Percentiles rank a stretch among this genome's conserved stretches.
These are phyloP conservation scores for Rasamsonia emersonii DNA, from an alignment of 2,329 filamentous ascomycete species.

Conservation along the genomic window DNA sequence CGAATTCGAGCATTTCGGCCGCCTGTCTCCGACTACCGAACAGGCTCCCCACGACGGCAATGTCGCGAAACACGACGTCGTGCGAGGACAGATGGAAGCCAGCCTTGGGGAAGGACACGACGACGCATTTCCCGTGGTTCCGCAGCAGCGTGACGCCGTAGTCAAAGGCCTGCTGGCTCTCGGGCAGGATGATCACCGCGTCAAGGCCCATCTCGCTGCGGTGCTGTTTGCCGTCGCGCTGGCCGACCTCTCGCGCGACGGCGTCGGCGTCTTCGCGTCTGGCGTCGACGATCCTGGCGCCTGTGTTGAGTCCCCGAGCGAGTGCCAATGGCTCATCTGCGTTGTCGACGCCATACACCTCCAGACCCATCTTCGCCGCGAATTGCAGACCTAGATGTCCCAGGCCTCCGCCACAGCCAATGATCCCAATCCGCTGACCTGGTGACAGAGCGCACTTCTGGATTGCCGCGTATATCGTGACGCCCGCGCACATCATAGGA, in stretches of 20 bases:
- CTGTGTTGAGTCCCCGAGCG: constrained; percentile 25
- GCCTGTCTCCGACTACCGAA: constrained; percentile 14
- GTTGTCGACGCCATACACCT: constrained; percentile 31
- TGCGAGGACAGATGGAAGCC: constrained; percentile 14
- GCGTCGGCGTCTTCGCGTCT: constrained; percentile 21
- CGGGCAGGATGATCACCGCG: constrained; percentile 40
- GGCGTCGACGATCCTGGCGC: constrained; percentile 33
- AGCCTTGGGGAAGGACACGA: constrained; percentile 39
- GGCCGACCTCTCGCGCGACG: constrained; percentile 17
- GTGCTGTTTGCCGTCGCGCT: constrained; percentile 9
- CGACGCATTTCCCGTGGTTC: constrained; percentile 35
- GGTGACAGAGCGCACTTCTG: constrained; percentile 49
- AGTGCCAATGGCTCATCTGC: constrained; percentile 10
- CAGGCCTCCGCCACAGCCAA: constrained; percentile 58
- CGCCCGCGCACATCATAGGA: constrained; percentile 31
- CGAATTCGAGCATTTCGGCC: constrained; percentile 15
- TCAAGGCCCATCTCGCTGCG: constrained; percentile 37
- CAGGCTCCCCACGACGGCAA: constrained; percentile 14
- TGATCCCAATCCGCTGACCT: constrained; percentile 59
- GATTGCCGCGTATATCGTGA: constrained; percentile 47
- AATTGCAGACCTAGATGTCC: constrained; percentile 62
- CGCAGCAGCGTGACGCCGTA: constrained; percentile 9
- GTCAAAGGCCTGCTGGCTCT: constrained; percentile 10
- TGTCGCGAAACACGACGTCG: constrained; percentile 18
- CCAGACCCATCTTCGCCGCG: constrained; percentile 59